phyloP scores from a whole-genome alignment of 345 rosid genomes.

The Populus ilicifolia region DNA sequence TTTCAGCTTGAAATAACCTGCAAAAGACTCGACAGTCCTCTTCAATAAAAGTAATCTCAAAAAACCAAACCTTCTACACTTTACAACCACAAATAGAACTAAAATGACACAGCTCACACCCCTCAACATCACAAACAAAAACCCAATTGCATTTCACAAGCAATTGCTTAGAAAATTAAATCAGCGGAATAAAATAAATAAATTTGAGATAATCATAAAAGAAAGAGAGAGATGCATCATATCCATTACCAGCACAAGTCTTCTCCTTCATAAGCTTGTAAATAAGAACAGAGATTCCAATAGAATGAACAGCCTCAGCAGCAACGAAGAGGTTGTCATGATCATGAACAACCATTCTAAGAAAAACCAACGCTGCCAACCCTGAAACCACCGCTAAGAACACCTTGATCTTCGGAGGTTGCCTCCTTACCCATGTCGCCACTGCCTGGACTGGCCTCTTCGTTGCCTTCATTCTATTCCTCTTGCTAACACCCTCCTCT shows the following conservation, averaged over 20 bases:
- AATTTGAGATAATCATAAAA: neutral
- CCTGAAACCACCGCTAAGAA: constrained; percentile 85
- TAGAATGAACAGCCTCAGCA: constrained; percentile 91
- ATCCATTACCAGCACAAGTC: constrained; percentile 74
- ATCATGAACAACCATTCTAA: constrained; percentile 84
- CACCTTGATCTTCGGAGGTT: constrained; percentile 97
- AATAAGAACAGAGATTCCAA: constrained; percentile 86
- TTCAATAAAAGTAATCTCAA: neutral
- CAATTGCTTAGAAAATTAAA: neutral
- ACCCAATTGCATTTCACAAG: neutral
- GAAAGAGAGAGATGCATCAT: neutral
- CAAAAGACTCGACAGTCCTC: neutral
- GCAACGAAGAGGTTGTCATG: constrained; percentile 97
- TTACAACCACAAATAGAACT: neutral
- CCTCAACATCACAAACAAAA: neutral
- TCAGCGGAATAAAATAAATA: too few relatives aligned
- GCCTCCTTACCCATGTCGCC: constrained; percentile 79
- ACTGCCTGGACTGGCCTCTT: constrained; percentile 69
- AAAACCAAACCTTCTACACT: neutral
- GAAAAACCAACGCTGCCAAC: constrained; percentile 75
- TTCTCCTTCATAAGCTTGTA: constrained; percentile 92
- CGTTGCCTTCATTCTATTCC: constrained; percentile 45
- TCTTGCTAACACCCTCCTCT: neutral
- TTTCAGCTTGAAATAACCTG: neutral
- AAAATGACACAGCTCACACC: neutral